These are phyloP conservation scores for Capniomyces stellatus DNA, from an alignment of 371 early-diverging fungal species.

Conservation along the genomic window DNA sequence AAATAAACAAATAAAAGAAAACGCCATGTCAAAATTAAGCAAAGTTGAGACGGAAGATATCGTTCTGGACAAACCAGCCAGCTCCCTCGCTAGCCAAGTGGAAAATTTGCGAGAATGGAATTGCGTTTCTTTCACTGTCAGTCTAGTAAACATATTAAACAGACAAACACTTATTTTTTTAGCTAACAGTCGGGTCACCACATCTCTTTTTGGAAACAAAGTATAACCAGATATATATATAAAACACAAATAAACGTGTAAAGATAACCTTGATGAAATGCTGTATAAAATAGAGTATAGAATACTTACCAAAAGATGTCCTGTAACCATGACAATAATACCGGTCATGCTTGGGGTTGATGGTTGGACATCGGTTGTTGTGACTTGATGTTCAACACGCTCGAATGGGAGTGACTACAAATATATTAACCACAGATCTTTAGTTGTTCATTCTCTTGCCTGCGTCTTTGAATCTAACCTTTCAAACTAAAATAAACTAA, in stretches of 20 bases:
- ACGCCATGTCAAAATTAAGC: too few relatives aligned
- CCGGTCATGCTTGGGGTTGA: conserved; percentile 28
- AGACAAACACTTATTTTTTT: too few relatives aligned
- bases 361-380: conserved; percentile 67
- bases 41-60: conserved; percentile 56
- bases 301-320: conserved; percentile 61
- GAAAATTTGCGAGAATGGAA: conserved; percentile 71
- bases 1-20: too few relatives aligned
- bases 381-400: conserved; percentile 42
- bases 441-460: neutral
- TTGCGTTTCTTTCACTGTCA: conserved; percentile 58
- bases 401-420: conserved; percentile 56
- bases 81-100: conserved; percentile 41
- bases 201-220: too few relatives aligned
- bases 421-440: neutral
- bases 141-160: too few relatives aligned
- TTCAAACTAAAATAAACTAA: neutral
- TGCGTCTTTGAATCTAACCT: neutral
- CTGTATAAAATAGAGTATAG: too few relatives aligned
- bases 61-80: conserved; percentile 51
- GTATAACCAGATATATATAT: too few relatives aligned
- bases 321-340: conserved; percentile 67
- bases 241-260: too few relatives aligned
- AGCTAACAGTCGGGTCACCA: too few relatives aligned
- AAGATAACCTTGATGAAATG: too few relatives aligned